Evolutionary conservation across 2,329 filamentous ascomycete species (phyloP).

Genomic region (Rhinocladiella mackenziei): DNA sequence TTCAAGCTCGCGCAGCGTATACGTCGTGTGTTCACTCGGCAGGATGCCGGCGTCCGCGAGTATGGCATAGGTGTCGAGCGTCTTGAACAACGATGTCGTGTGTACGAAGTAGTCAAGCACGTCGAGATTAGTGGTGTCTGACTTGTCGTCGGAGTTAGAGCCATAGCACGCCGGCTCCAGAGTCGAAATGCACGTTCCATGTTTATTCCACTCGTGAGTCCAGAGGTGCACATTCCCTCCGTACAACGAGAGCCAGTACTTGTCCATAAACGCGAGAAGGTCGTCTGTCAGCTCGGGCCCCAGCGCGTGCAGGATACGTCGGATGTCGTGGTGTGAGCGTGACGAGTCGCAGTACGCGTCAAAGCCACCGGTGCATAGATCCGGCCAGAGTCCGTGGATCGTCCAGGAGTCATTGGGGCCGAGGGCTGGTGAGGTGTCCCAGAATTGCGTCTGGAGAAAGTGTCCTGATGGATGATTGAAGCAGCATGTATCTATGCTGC

Average conservation of each 20-base stretch:
- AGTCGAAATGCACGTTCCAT: conserved; percentile 65
- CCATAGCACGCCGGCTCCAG: conserved; percentile 64
- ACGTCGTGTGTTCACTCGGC: conserved; percentile 52
- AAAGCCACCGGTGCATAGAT: conserved; percentile 67
- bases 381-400: conserved; percentile 67
- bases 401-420: conserved; percentile 70
- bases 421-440: conserved; percentile 63
- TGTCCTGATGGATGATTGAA: conserved; percentile 70
- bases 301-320: conserved; percentile 36
- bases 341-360: conserved; percentile 61
- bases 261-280: conserved; percentile 63
- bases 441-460: conserved; percentile 71
- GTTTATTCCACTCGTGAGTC: conserved; percentile 72
- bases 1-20: conserved; percentile 57
- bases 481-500: conserved; percentile 59
- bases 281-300: conserved; percentile 33
- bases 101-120: conserved; percentile 66
- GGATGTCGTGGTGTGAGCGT: conserved; percentile 63
- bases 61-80: conserved; percentile 61
- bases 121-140: conserved; percentile 42
- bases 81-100: conserved; percentile 63
- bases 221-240: conserved; percentile 64
- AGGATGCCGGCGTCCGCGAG: conserved; percentile 59
- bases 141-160: conserved; percentile 40
- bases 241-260: conserved; percentile 67